These are phyloP conservation scores for Capsella rubella DNA, from an alignment of 441 rosid genomes.

Conservation along the genomic window DNA sequence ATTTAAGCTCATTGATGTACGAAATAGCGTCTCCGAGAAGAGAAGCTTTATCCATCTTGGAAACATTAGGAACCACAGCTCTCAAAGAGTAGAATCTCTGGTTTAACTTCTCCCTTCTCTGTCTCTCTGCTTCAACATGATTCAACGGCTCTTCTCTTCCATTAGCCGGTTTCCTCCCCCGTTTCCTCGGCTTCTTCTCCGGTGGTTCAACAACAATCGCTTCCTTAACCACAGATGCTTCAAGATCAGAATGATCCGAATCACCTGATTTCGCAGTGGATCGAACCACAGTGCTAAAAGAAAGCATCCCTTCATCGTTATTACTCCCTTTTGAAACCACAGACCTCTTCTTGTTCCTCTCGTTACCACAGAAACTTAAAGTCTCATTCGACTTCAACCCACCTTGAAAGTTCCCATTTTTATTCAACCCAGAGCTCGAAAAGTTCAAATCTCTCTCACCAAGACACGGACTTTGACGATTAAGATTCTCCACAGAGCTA, in stretches of 20 bases:
- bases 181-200: slow-evolving; percentile 89
- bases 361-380: slow-evolving; percentile 22
- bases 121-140: slow-evolving; percentile 99
- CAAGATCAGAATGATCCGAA: slow-evolving; percentile 91
- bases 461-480: slow-evolving; percentile 48
- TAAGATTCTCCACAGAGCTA: slow-evolving; percentile 58
- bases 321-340: slow-evolving; percentile 37
- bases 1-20: slow-evolving; percentile 81
- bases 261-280: slow-evolving; percentile 73
- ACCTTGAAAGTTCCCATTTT: slow-evolving; percentile 53
- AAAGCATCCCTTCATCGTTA: slow-evolving; percentile 48
- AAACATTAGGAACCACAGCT: slow-evolving; percentile 96
- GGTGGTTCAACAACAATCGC: slow-evolving; percentile 66
- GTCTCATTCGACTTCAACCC: slow-evolving; percentile 59
- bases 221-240: slow-evolving; percentile 87
- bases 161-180: slow-evolving; percentile 95
- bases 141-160: slow-evolving; percentile 98
- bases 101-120: slow-evolving; percentile 96
- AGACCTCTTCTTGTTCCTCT: slow-evolving; percentile 38
- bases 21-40: slow-evolving; percentile 92
- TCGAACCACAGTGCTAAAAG: slow-evolving; percentile 67
- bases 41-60: slow-evolving; percentile 98
- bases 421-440: slow-evolving; percentile 57
- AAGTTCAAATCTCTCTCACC: slow-evolving; percentile 44
- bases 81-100: slow-evolving; percentile 90